phyloP scores from a whole-genome alignment of 2,329 filamentous ascomycete species.

The Phialophora chinensis region DNA sequence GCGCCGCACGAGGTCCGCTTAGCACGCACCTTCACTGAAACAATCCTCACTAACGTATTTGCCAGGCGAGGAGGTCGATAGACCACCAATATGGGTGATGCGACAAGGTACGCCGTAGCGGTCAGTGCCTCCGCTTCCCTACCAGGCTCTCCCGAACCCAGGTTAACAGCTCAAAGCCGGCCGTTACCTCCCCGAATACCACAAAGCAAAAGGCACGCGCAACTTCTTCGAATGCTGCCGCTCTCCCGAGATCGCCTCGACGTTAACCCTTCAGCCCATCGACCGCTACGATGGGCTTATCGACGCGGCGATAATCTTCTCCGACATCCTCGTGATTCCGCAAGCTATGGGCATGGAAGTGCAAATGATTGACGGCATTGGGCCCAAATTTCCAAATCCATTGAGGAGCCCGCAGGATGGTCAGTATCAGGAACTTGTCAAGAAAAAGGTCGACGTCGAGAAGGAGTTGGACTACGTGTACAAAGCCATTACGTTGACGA shows the following conservation, averaged over 20 bases:
- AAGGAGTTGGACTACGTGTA: constrained; percentile 92
- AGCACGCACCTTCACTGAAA: constrained; percentile 10
- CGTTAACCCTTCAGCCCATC: constrained; percentile 90
- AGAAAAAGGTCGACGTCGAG: constrained; percentile 79
- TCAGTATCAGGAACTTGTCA: constrained; percentile 80
- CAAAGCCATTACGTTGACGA: constrained; percentile 88
- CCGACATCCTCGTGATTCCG: constrained; percentile 95
- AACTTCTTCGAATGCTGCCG: constrained; percentile 99
- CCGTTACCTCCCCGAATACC: constrained; percentile 96
- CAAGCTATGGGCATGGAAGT: constrained; percentile 99
- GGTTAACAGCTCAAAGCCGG: constrained; percentile 66
- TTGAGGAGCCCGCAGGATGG: constrained; percentile 78
- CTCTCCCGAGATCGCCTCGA: constrained; percentile 88
- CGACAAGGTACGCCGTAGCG: constrained; percentile 74
- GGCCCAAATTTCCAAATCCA: constrained; percentile 89
- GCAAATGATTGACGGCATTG: constrained; percentile 97
- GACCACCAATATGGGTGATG: constrained; percentile 98
- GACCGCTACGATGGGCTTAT: constrained; percentile 89
- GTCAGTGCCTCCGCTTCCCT: constrained; percentile 34
- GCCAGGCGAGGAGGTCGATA: constrained; percentile 80
- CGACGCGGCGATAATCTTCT: constrained; percentile 98
- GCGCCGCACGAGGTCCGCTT: constrained; percentile 79
- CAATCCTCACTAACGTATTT: constrained; percentile 3
- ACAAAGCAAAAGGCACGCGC: constrained; percentile 84
- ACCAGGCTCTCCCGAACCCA: not conserved